Conservation (phyloP, 2,329 filamentous ascomycete genomes). For the Metarhizium album region DNA sequence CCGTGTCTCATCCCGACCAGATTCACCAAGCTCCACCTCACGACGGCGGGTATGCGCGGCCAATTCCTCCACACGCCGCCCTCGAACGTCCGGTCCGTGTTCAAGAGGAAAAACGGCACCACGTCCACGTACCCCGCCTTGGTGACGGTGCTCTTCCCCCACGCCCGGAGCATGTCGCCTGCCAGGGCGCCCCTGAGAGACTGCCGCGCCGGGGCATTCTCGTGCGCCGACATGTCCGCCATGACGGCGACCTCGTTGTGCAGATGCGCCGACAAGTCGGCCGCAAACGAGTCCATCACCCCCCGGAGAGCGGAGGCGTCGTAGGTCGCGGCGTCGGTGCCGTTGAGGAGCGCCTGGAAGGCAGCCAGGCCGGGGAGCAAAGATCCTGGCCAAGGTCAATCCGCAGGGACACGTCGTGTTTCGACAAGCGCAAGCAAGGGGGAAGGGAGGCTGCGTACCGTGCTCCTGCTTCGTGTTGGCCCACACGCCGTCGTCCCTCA, state of each 20-base stretch:
- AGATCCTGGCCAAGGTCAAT: no score
- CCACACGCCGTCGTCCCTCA: slow-evolving; percentile 40
- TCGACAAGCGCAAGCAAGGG: no score
- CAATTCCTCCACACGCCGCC: slow-evolving; percentile 49
- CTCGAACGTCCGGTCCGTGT: slow-evolving; percentile 49
- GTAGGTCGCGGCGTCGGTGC: slow-evolving; percentile 26
- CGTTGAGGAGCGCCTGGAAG: slow-evolving; percentile 41
- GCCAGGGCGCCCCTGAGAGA: slow-evolving; percentile 35
- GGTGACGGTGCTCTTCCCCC: slow-evolving; percentile 53
- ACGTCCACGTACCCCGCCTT: slow-evolving; percentile 50
- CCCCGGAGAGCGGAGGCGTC: slow-evolving; percentile 27
- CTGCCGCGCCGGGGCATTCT: slow-evolving; percentile 37
- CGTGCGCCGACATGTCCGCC: slow-evolving; percentile 35
- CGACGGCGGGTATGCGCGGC: slow-evolving; percentile 52
- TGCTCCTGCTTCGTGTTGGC: slow-evolving; percentile 44
- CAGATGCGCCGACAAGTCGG: slow-evolving; percentile 42
- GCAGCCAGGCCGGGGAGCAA: slow-evolving; percentile 41
- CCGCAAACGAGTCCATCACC: slow-evolving; percentile 41
- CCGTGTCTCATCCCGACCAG: slow-evolving; percentile 45
- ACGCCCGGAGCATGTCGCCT: slow-evolving; percentile 42
- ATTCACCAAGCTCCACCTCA: slow-evolving; percentile 50
- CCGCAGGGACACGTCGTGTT: no score
- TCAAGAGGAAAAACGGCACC: slow-evolving; percentile 54
- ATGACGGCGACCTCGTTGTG: slow-evolving; percentile 45
- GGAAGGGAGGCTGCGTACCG: slow-evolving; percentile 21